Evolutionary conservation across 495 filamentous ascomycete species (phyloP), one percentile per base, ranked within the genome.

Genomic region (Neurospora tetrasperma): DNA sequence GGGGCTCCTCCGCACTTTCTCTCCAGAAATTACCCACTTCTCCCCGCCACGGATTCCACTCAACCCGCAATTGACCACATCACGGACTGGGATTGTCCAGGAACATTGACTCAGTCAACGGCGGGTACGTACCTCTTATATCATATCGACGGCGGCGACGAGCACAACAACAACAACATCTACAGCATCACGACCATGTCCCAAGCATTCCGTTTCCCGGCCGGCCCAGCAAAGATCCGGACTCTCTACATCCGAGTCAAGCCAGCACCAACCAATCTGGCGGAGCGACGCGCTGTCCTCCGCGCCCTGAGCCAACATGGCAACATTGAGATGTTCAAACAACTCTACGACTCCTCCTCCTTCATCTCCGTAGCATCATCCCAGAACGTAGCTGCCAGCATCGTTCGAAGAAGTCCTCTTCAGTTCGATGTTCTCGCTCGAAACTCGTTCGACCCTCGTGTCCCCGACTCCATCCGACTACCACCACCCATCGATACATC

Each of bases 261-360:
- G 23, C 93, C 93, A 0, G 82, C 86, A 0, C 89, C 93, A 0
- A 80, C 81, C 14, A 89, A 80, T 74, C 83, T 97, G n/a, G 78
- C 83, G 31, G 92, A 97, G 77, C 90, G 91, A 66, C 89, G 90
- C 70, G 86, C 90, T 40, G 84, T 98, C 41, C 84, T 96, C 35
- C 84, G 86, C 43, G 86, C 90, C 31, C 82, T 98, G 35, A 89
- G 93, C 79, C 86, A 86, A 77, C 92, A 91, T 80, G 93, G 93
- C 70, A 88, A 93, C 70, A 87, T 98, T 10, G 87, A 89, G 31
- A 89, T 89, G 74, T 98, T 93, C 83, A 88, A 90, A 79, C 89
- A 87, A 75, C 82, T 93, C 23, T 86, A 88, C 78, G 81, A 85
- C 70, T 75, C 78, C 12, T 83, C 83, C 48, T 81, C 81, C 35